These are phyloP conservation scores for Lactarius tabidus DNA, from an alignment of 768 basidiomycete species.

Conservation along the genomic window DNA sequence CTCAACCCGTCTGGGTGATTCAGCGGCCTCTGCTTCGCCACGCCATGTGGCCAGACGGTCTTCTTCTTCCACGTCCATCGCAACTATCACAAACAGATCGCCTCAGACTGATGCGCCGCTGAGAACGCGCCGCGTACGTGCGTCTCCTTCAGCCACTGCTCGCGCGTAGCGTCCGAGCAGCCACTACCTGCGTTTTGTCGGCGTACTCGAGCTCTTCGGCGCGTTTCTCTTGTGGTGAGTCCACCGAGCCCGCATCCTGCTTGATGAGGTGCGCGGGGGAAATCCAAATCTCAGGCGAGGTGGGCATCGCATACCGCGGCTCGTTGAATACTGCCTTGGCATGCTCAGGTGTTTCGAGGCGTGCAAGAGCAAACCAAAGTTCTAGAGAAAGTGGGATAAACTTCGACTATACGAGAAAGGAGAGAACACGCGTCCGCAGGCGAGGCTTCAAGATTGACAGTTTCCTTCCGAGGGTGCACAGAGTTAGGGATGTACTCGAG, in stretches of 20 bases:
- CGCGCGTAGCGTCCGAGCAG: constrained; percentile 74
- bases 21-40: constrained; percentile 83
- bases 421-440: constrained; percentile 87
- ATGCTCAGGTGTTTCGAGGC: constrained; percentile 86
- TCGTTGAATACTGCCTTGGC: constrained; percentile 94
- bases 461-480: constrained; percentile 96
- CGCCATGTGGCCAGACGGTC: constrained; percentile 88
- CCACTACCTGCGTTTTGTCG: constrained; percentile 86
- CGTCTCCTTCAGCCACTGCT: constrained; percentile 98
- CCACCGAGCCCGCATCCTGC: constrained; percentile 59
- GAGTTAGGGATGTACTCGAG: constrained; percentile 98
- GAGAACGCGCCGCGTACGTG: constrained; percentile 84
- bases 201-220: constrained; percentile 68
- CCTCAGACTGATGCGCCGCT: constrained; percentile 83
- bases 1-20: constrained; percentile 69
- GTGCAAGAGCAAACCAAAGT: constrained; percentile 95
- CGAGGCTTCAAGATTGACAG: constrained; percentile 91
- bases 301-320: constrained; percentile 90
- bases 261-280: constrained; percentile 91
- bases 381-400: constrained; percentile 95
- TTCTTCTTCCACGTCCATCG: constrained; percentile 94
- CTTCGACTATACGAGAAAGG: constrained; percentile 91
- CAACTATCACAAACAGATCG: constrained; percentile 91
- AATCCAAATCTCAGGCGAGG: constrained; percentile 98
- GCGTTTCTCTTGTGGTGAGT: constrained; percentile 48